Evolutionary conservation across 192 early-diverging fungal genomes (phyloP), one percentile per base, ranked within the genome.

Genomic region (Backusella mclennaniae): DNA sequence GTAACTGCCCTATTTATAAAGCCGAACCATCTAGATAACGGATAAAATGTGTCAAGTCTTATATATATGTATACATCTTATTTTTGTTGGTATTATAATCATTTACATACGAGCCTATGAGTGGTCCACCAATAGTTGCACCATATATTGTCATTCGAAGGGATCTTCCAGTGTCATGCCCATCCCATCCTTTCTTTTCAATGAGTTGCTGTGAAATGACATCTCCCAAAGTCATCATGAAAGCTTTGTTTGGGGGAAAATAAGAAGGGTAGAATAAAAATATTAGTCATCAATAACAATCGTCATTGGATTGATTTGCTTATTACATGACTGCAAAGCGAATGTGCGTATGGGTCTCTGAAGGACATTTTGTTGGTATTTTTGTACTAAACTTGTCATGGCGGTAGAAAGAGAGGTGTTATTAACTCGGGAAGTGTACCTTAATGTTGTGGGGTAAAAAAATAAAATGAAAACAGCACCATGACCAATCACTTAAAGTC

Each of bases 291-390:
- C 14, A 15, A 39, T 44, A 17, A 17, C 3, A 26, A 39, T 21
- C 66, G 56, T 1, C 5, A 75, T 5, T 66, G 17, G 59, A 8
- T 17, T 29, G 17, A n/a, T 35, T 17, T 35, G 39, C 44, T 39
- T 6, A 44, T 52, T 77, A 77, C 76, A 70, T 21, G 76, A 71
- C 52, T 77, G 76, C 46, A 77, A 19, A 12, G 70, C 76, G 49
- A 72, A 77, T 7, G 76, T 77, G 4, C 76, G 46, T 19, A 77
- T 39, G 3, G 76, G 76, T 31, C 49, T 49, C 35, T 77, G 53
- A 35, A 66, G 6, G 4, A 77, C 26, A 6, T 72, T 38, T 21
- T 66, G 29, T 35, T 77, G 76, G 33, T 77, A 77, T n/a, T 66
- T 41, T 67, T 73, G 76, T 36, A 77, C 11, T 39, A 75, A 46